Evolutionary conservation across 805 yeast species (phyloP), one percentile per base, ranked within the genome.

Genomic region (Allodekkera sacchari): DNA sequence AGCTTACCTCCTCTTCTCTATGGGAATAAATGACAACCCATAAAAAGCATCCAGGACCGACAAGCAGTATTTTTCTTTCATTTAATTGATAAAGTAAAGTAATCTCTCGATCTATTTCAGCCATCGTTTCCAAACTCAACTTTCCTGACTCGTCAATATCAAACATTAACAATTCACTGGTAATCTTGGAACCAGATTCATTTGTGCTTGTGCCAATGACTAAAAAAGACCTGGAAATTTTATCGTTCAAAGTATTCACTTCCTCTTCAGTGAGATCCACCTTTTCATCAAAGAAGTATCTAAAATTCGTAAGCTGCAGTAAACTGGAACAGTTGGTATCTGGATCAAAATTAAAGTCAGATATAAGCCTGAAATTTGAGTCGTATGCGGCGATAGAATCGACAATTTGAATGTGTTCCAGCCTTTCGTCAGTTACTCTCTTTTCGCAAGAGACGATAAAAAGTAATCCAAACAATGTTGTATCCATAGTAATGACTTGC

Each of bases 281-380:
- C 15, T 32, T 22, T 8, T 44, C 40, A 2, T 35, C 32, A 18
- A 36, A 28, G n/a, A 22, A 32, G 6, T 29, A 35, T n/a, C 24
- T 24, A 2, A 35, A 20, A 4, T 16, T 14, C 4, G 25, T 20
- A 7, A 34, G 14, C 6, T 33, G 22, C 2, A 35, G 7, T 12
- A 47, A 18, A 28, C 35, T 35, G 14, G 26, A 38, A 6, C 39
- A 44, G 21, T 13, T 33, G 3, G 24, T 28, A 14, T 40, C 38
- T 3, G 32, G 25, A 13, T 44, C 47, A 27, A 48, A 42, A 27
- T 42, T 39, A 29, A 41, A 41, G 3, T 33, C 12, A 0, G 42
- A 26, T 6, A 39, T n/a, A 15, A 18, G 18, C 4, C 28, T 25
- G 18, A 34, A 22, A 19, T 30, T 22, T 6, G 33, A 15, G 16